Evolutionary conservation across 2,329 filamentous ascomycete species (phyloP).

Genomic region (Dryadomyces quercivorus): DNA sequence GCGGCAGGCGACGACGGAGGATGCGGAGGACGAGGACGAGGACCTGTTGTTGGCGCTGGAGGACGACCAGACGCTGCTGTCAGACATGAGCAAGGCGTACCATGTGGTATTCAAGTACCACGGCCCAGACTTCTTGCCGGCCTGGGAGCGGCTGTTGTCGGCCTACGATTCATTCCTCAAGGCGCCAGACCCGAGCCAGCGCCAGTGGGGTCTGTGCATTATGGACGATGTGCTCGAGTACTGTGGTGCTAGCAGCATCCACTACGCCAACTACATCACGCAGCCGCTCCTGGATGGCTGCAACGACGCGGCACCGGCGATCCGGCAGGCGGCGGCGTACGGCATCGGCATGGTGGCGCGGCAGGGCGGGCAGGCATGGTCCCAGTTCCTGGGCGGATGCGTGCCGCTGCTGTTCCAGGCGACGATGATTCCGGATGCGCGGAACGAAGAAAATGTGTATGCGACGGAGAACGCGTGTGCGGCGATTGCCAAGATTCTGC

Average conservation of each 20-base stretch:
- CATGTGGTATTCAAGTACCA: conserved; percentile 99
- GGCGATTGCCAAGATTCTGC: conserved; percentile 91
- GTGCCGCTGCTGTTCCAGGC: conserved; percentile 77
- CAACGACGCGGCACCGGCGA: conserved; percentile 67
- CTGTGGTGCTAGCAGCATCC: conserved; percentile 78
- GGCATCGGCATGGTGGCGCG: conserved; percentile 93
- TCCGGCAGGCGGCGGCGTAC: conserved; percentile 90
- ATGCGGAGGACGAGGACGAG: conserved; percentile 78
- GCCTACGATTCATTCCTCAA: conserved; percentile 81
- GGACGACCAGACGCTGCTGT: conserved; percentile 90
- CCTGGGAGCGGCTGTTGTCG: conserved; percentile 75
- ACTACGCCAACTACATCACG: conserved; percentile 76
- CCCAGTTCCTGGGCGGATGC: conserved; percentile 70
- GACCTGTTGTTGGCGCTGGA: conserved; percentile 86
- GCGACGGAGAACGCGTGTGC: conserved; percentile 96
- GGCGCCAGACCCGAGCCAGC: conserved; percentile 74
- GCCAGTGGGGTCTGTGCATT: conserved; percentile 98
- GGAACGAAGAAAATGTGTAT: conserved; percentile 87
- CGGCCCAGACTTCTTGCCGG: conserved; percentile 66
- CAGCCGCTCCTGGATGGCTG: conserved; percentile 79
- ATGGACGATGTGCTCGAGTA: conserved; percentile 98
- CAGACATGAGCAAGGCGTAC: conserved; percentile 99
- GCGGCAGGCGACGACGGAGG: conserved; percentile 59
- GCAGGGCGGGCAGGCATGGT: conserved; percentile 77
- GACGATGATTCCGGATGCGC: conserved; percentile 66